Base-by-base conservation (phyloP, 768 basidiomycete genomes). In the Arthromyces matolae region DNA sequence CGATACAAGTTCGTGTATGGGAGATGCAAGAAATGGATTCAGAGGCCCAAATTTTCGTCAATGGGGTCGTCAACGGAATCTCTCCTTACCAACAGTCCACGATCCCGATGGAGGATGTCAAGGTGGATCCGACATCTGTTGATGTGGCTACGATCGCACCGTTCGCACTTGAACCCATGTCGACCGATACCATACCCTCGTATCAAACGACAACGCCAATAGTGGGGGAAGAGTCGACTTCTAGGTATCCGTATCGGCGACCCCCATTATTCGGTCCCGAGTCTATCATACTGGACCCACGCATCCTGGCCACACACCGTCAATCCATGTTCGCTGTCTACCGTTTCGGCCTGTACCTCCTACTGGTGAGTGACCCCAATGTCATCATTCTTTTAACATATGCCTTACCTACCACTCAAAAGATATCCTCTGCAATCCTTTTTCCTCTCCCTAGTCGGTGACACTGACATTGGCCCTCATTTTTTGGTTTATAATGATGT, bases 221-320 rank as follows among this genome's bases (percentile, higher is more conserved):
- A 10, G 8, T 7, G 31, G 5, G n/a, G n/a, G n/a, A n/a, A n/a
- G n/a, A n/a, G n/a, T n/a, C 8, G 19, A 8, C 8, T 14, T 13
- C 38, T 22, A 27, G 27, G 35, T 57, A 53, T 14, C 48, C 56
- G 9, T 55, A 60, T 33, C 29, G 37, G 19, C 61, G 66, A 7
- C 64, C 68, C 8, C 64, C 65, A 12, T 51, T 71, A n/a, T 71
- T 71, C 50, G 72, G 72, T n/a, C 70, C 70, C 5, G 69, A 70
- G 52, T 57, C 58, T 29, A 63, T 66, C 29, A 64, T 72, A 31
- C 55, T 63, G 35, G 72, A 73, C 45, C 69, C 66, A 39, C 56
- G 64, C 31, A 69, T 73, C 33, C 58, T 60, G 32, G 63, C 54
- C 8, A 61, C 63, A 27, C 71, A 71, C 49, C 47, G 52, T 31